These are phyloP conservation scores for Nematocida ausubeli DNA, from an alignment of 371 early-diverging fungal species.

Conservation along the genomic window DNA sequence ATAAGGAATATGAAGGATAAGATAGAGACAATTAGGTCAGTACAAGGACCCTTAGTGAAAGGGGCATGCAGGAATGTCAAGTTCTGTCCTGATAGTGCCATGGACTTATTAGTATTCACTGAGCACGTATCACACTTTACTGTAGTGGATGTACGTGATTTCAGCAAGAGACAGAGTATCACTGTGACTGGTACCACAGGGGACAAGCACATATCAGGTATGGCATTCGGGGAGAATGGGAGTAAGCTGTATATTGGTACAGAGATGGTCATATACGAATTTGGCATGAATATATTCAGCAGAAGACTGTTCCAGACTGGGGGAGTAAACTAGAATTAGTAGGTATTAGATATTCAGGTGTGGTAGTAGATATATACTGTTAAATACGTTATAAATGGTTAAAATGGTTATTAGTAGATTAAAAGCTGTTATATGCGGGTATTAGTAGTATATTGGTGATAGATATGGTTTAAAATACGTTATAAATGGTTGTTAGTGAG, in stretches of 20 bases:
- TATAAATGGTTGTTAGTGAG: no score
- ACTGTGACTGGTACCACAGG: conserved; percentile 29
- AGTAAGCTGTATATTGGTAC: conserved; percentile 60
- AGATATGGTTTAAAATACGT: no score
- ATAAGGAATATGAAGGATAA: conserved; percentile 57
- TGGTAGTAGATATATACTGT: no score
- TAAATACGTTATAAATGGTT: no score
- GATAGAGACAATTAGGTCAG: conserved; percentile 48
- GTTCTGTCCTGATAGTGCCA: conserved; percentile 60
- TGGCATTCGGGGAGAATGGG: conserved; percentile 57
- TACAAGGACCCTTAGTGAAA: conserved; percentile 56
- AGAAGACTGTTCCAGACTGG: conserved; percentile 44
- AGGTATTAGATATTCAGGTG: no score
- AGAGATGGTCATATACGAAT: conserved; percentile 53
- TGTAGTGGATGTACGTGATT: conserved; percentile 61
- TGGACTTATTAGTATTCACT: conserved; percentile 65
- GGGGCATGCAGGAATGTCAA: conserved; percentile 66
- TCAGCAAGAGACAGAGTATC: conserved; percentile 58
- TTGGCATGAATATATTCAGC: conserved; percentile 26
- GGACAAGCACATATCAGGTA: conserved; percentile 63
- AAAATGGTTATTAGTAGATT: no score
- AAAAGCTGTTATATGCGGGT: no score
- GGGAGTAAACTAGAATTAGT: conserved; percentile 16
- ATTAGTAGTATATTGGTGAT: no score
- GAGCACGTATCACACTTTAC: conserved; percentile 66